These are phyloP conservation scores for Prunus persica DNA, from an alignment of 306 rosid species.

Conservation along the genomic window Prunus_persica_NCBIv2 NC_034011.1:20433001-20433500, in stretches of 20 bases:
- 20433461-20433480: conserved; percentile 61
- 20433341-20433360: conserved; percentile 73
- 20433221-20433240: conserved; percentile 66
- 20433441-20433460: conserved; percentile 29
- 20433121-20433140: conserved; percentile 95
- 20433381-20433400: conserved; percentile 79
- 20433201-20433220: conserved; percentile 69
- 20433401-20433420: conserved; percentile 55
- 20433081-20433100: conserved; percentile 79
- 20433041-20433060: conserved; percentile 73
- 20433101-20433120: conserved; percentile 90
- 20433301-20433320: conserved; percentile 97
- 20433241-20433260: conserved; percentile 86
- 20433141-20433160: conserved; percentile 83
- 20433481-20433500: conserved; percentile 76
- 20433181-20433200: conserved; percentile 98
- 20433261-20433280: conserved; percentile 85
- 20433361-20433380: conserved; percentile 94
- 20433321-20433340: conserved; percentile 65
- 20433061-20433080: conserved; percentile 54
- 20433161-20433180: conserved; percentile 67
- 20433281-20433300: conserved; percentile 74
- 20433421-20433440: conserved; percentile 53
- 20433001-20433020: conserved; percentile 79
- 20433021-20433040: conserved; percentile 68